Base-by-base conservation (phyloP, 1,284 basidiomycete species). In the Vanrija pseudolonga region DNA sequence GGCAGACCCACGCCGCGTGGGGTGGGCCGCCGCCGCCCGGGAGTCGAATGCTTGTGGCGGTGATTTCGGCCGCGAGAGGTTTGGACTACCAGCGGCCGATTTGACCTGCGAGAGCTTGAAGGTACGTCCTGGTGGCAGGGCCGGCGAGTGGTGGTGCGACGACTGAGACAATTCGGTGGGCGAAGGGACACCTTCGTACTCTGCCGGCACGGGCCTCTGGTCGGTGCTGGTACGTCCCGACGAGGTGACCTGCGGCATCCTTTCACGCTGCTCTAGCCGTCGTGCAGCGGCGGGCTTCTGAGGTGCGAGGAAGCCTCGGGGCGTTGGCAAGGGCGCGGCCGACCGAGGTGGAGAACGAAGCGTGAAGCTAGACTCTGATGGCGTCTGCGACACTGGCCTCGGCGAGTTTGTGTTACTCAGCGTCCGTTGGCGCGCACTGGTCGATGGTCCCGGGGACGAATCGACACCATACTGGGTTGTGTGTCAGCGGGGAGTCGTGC, bases 211-310 rank as follows among this genome's bases (percentile, higher is more conserved):
- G 47, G 17, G 45, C 32, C 32, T 32, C 32, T 32, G 22, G 18
- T 56, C 50, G 32, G 38, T 24, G 3, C 38, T 47, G 32, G 22
- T 48, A 15, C 53, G 51, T 12, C 56, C 55, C 0, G 50, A 46
- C n/a, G 56, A 57, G 44, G 51, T 57, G n/a, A 57, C 59, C 2
- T 53, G 55, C 20, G 53, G 55, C n/a, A 43, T 53, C 8, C 62
- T 51, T 42, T 66, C 64, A 32, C 58, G 62, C 50, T 64, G 56
- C 48, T 71, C 72, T 3, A 68, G 55, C 26, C 65, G 47, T 7
- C 69, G 54, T 0, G 71, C 72, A 0, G 69, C 65, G 14, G 62
- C 64, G 0, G 72, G 68, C 55, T 74, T 74, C 40, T 71, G 71
- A 2, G 72, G 72, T 6, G 63, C 63, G 3, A 72, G 51, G 44